Evolutionary conservation across 2,329 filamentous ascomycete genomes (phyloP), one percentile per base, ranked within the genome.

Genomic region (Colletotrichum magnum): DNA sequence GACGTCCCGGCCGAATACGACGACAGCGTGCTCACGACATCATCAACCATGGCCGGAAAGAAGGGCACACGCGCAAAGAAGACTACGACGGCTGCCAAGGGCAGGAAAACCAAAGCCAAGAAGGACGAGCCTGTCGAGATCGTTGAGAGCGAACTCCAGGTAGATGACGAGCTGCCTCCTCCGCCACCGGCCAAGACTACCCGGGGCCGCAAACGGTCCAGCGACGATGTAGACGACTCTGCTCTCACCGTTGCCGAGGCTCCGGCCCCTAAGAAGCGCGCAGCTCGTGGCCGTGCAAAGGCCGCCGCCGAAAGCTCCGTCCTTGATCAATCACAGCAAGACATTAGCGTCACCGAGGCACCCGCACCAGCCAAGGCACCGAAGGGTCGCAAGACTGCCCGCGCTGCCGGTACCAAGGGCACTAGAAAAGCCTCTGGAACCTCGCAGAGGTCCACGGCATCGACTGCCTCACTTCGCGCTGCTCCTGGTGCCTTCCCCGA

Each of bases 161-260:
- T 51, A 18, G 79, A 85, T 65, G 79, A 83, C 64, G 74, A 77
- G n/a, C 71, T 75, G 1, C 75, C 76, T 3, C 75, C 76, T 24
- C 76, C 77, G 1, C 79, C 80, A 2, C 77, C 80, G 1, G 76
- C 79, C 1, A 86, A 86, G 72, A 74, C 82, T 1, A 74, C 81
- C 2, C 82, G 85, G 58, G 89, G 89, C 36, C 89, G 85, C 76
- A 94, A 94, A 77, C 85, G 92, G 69, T 78, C 82, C 4, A 93
- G 90, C 71, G 88, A 89, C 39, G 87, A 87, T 10, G 79, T 90
- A 53, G 85, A 89, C 18, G 84, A 88, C 52, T 82, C 84, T 0
- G 77, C 75, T 1, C 69, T 84, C 51, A 81, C 78, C 28, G 75
- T 79, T 6, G 77, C 80, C 4, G 85, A 87, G 62, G 83, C 80